Evolutionary conservation across 768 basidiomycete genomes (phyloP), one percentile per base, ranked within the genome.

Genomic region (Amyloporia xantha): DNA sequence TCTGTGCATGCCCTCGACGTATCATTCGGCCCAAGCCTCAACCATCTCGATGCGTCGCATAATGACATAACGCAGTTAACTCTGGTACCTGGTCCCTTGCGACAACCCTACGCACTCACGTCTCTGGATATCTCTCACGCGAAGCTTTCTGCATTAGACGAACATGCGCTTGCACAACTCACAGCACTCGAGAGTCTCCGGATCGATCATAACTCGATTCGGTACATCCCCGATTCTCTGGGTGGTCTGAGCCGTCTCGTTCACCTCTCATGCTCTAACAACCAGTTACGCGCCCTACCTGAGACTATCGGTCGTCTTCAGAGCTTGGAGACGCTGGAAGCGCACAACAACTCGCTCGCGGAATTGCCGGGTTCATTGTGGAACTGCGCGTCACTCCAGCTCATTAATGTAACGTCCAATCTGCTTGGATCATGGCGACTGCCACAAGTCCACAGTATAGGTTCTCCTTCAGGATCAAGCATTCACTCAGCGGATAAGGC

Each of bases 351-450:
- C 70, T 86, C 84, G 56, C 71, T 98, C 40, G 78, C 73, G 4
- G 81, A 83, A 56, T 68, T 98, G 0, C 91, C 94, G 0, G 67
- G 68, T 17, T 71, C 78, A 27, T 64, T 99, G 1, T 99, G 96
- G 96, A 77, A 82, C 33, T 97, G 94, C 65, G 72, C 79, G 0
- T 78, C 75, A 4, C 71, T 99, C 47, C 62, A 66, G 37, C 71
- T 74, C 36, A 76, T 98, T 61, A 98, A 98, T 60, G 78, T 85
- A 35, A 92, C 90, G 2, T 94, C 91, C 10, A 99, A 99, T 63
- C 69, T 91, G 21, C 68, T 98, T 46, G 76, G 76, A 25, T 71
- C 70, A 1, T 91, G 90, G 78, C 78, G 79, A 27, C 78, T 84
- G 41, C 84, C 86, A 0, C 81, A 76, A 4, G 46, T 60, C 67